These are phyloP conservation scores for Xylaria longipes DNA, from an alignment of 495 filamentous ascomycete species.

Conservation along the genomic window DNA sequence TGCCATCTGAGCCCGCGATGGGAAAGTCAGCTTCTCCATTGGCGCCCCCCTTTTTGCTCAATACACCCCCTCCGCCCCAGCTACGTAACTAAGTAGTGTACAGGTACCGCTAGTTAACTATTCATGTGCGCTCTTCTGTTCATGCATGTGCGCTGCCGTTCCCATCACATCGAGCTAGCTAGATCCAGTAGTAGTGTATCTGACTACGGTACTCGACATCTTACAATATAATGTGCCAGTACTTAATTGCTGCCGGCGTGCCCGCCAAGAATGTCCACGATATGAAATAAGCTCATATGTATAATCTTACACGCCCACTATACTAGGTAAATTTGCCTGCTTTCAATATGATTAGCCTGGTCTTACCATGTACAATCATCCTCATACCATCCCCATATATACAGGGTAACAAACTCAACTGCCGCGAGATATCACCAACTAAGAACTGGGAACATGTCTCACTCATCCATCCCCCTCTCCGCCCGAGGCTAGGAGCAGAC, in stretches of 20 bases:
- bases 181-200: background rate
- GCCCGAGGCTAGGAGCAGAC: slow-evolving; percentile 8
- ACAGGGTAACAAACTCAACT: background rate
- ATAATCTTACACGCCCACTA: background rate
- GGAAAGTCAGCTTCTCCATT: slow-evolving; percentile 24
- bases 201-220: background rate
- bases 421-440: slow-evolving; percentile 11
- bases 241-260: background rate
- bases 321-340: background rate
- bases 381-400: slow-evolving; percentile 2
- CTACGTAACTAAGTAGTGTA: no score
- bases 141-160: slow-evolving; percentile 13
- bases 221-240: background rate
- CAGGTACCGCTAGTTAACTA: background rate
- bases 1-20: slow-evolving; percentile 20
- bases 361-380: background rate
- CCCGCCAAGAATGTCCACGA: background rate
- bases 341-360: background rate
- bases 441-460: slow-evolving; percentile 5
- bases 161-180: slow-evolving; percentile 7
- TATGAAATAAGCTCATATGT: slow-evolving; percentile 10
- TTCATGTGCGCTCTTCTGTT: background rate
- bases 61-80: background rate
- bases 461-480: slow-evolving; percentile 2
- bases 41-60: background rate